Base-by-base conservation (phyloP, 208 protist genomes). In the Leishmania mexicana region DNA sequence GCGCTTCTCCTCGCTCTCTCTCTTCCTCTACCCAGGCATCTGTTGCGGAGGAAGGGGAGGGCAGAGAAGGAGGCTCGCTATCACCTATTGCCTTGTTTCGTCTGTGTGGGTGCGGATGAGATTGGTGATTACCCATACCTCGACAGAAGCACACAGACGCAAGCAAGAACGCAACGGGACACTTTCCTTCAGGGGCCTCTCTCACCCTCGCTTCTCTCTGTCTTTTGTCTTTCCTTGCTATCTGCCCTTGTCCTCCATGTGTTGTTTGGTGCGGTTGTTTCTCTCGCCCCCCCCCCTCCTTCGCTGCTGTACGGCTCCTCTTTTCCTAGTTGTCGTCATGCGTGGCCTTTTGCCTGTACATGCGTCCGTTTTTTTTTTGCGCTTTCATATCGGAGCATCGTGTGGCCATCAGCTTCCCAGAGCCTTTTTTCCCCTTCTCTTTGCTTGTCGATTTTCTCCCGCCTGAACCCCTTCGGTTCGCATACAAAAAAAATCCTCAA, bases 101-200 rank as follows among this genome's bases (percentile, higher is more conserved):
- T n/a, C n/a, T 19, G 45, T 72, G 65, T 35, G 38, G 45, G 13
- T n/a, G 68, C 21, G 68, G 4, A 49, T 73, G 42, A 49, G 67
- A 31, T 73, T 31, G 24, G 24, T 38, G 3, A 35, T 31, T 24
- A 53, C 31, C 10, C 68, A 73, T 35, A 35, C n/a, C 40, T 13
- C 21, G 42, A 8, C 24, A 51, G 15, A 17, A 51, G 13, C 3
- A 71, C 65, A 28, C 65, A 45, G 38, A 71, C 38, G 10, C 68
- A 31, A 47, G 3, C 28, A 73, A 31, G 21, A 73, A 31, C 24
- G 8, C 40, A 11, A 73, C 19, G 42, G 68, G 19, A 5, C 49
- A 17, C 19, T 49, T 73, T 53, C 40, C 65, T 71, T 71, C 65
- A 38, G 38, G 38, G 65, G 24, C 68, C 42, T 73, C 68, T 73